phyloP scores from a whole-genome alignment of 2,329 filamentous ascomycete species.

The Hymenoscyphus fraxineus region DNA sequence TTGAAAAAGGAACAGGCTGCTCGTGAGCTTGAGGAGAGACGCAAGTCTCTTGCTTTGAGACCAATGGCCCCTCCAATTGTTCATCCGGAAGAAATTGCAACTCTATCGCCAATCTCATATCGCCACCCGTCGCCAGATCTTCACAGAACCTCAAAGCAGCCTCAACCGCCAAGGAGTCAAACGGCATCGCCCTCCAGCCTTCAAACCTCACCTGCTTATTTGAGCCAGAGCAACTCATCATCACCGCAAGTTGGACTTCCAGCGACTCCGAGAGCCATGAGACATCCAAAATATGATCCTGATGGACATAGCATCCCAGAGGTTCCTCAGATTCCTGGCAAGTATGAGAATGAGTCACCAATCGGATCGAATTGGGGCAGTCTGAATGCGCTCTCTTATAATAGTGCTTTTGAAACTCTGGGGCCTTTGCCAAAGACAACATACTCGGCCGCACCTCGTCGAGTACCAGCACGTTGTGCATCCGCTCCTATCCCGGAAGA shows the following conservation, averaged over 20 bases:
- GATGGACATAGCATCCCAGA: constrained; percentile 54
- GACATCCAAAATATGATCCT: constrained; percentile 66
- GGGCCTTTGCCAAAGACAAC: constrained; percentile 34
- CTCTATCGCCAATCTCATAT: constrained; percentile 31
- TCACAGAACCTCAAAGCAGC: constrained; percentile 36
- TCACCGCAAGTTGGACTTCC: constrained; percentile 71
- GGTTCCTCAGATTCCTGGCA: constrained; percentile 51
- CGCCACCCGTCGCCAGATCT: constrained; percentile 27
- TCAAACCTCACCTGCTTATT: constrained; percentile 25
- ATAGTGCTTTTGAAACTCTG: constrained; percentile 29
- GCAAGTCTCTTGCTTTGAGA: constrained; percentile 76
- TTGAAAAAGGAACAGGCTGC: constrained; percentile 72
- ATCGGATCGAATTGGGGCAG: constrained; percentile 24
- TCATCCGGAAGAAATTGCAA: constrained; percentile 58
- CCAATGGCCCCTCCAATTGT: constrained; percentile 78
- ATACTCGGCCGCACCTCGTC: constrained; percentile 43
- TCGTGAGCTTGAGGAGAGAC: constrained; percentile 81
- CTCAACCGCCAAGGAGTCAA: constrained; percentile 52
- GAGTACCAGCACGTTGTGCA: constrained; percentile 53
- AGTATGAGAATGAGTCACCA: constrained; percentile 35
- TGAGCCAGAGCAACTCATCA: constrained; percentile 46
- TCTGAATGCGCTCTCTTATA: constrained; percentile 27
- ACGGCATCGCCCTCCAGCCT: constrained; percentile 48
- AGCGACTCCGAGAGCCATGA: constrained; percentile 87
- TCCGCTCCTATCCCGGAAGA: constrained; percentile 55